Conservation (phyloP, 371 early-diverging fungal species). For the Mucor indicus region DNA sequence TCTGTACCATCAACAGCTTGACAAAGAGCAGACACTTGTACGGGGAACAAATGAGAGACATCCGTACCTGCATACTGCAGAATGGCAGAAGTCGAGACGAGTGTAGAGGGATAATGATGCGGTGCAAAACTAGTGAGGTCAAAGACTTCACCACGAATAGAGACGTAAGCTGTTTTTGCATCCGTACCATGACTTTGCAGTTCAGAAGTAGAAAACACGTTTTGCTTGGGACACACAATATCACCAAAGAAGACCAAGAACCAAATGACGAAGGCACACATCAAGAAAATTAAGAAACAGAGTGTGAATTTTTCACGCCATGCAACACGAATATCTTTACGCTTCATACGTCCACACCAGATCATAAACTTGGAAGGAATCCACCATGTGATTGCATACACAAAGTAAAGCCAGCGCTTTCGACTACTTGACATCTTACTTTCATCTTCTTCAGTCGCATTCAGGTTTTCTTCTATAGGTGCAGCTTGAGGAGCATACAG, state of each 20-base stretch:
- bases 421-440: conserved; percentile 45
- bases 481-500: conserved; percentile 14
- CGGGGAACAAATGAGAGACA: conserved; percentile 67
- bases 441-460: conserved; percentile 49
- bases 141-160: conserved; percentile 76
- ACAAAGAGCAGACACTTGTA: conserved; percentile 65
- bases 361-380: conserved; percentile 67
- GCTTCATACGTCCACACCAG: conserved; percentile 75
- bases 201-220: conserved; percentile 66
- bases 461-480: conserved; percentile 25
- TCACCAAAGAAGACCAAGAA: conserved; percentile 87
- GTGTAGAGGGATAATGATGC: conserved; percentile 52
- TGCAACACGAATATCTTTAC: conserved; percentile 83
- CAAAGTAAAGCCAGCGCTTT: conserved; percentile 79
- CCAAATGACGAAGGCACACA: conserved; percentile 82
- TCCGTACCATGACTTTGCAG: conserved; percentile 40
- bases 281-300: conserved; percentile 79
- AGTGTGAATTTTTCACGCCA: conserved; percentile 97
- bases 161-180: conserved; percentile 45
- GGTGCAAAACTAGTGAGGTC: conserved; percentile 61
- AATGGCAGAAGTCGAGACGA: conserved; percentile 49
- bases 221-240: conserved; percentile 83
- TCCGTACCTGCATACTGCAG: conserved; percentile 67
- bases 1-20: conserved; percentile 19
- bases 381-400: conserved; percentile 89